Conservation (phyloP, 2,329 filamentous ascomycete species). For the Cyphellophora europaea region DNA sequence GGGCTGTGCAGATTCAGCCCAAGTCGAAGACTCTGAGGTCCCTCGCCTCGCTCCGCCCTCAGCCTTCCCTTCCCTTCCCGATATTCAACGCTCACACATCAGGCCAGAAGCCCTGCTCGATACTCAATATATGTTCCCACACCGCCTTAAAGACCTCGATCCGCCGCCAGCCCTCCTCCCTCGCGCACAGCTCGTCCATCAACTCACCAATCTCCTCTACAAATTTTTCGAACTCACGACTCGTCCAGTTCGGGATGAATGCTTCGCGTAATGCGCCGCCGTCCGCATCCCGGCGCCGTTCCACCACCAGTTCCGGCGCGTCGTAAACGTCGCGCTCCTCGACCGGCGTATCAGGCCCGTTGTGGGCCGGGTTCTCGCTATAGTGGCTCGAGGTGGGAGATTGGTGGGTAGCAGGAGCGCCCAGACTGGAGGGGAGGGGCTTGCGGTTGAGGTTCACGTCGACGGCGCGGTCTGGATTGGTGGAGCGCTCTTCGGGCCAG, state of each 20-base stretch:
- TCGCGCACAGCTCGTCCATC: conserved; percentile 44
- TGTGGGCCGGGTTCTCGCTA: neutral
- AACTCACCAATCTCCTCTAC: conserved; percentile 46
- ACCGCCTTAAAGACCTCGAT: conserved; percentile 35
- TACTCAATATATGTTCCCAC: conserved; percentile 39
- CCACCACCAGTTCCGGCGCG: neutral
- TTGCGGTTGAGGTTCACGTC: neutral
- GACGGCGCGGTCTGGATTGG: neutral
- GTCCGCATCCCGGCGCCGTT: conserved; percentile 42
- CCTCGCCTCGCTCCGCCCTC: no score
- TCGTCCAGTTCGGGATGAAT: conserved; percentile 63
- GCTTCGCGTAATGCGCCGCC: conserved; percentile 54
- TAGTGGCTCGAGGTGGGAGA: neutral
- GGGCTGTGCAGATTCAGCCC: no score
- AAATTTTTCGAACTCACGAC: conserved; percentile 50
- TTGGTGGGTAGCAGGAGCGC: neutral
- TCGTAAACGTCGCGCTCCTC: neutral
- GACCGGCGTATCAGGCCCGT: neutral
- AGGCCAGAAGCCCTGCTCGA: conserved; percentile 55
- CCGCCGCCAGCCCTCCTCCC: conserved; percentile 30
- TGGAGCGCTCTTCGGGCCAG: neutral
- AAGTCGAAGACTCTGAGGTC: no score
- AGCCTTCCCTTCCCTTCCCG: no score
- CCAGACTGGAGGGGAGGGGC: neutral
- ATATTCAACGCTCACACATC: no score